phyloP scores from a whole-genome alignment of 805 yeast species.

The Candida boidinii region DNA sequence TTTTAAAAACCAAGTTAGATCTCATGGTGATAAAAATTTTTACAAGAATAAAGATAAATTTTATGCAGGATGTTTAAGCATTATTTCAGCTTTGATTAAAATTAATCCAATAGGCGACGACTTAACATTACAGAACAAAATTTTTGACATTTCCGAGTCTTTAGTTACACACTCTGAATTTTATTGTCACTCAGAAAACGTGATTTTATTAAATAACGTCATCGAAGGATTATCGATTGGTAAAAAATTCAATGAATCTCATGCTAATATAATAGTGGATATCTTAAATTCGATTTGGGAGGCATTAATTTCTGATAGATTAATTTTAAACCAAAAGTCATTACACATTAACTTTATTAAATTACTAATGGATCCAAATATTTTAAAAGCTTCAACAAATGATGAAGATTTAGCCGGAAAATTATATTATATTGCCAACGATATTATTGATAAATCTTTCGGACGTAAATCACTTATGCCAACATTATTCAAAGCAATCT shows the following conservation, averaged over 20 bases:
- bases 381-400: conserved; percentile 30
- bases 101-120: conserved; percentile 3
- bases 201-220: conserved; percentile 6
- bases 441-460: conserved; percentile 38
- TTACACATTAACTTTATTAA: conserved; percentile 52
- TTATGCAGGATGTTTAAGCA: no score
- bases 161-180: conserved; percentile 12
- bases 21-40: conserved; percentile 21
- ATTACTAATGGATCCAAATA: conserved; percentile 32
- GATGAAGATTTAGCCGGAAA: conserved; percentile 19
- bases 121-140: conserved; percentile 1
- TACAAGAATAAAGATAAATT: conserved; percentile 36
- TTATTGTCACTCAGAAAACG: conserved; percentile 10
- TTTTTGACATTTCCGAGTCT: conserved; percentile 7
- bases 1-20: conserved; percentile 12
- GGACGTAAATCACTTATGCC: conserved; percentile 70
- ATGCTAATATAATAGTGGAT: conserved; percentile 18
- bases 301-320: conserved; percentile 45
- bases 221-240: conserved; percentile 5
- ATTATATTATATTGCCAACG: conserved; percentile 28
- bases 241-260: conserved; percentile 6
- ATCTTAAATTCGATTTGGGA: conserved; percentile 46
- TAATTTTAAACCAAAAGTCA: conserved; percentile 55
- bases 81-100: conserved; percentile 9
- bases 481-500: conserved; percentile 37